Conservation (phyloP, 208 protist genomes). For the Crithidia thermophila region DNA sequence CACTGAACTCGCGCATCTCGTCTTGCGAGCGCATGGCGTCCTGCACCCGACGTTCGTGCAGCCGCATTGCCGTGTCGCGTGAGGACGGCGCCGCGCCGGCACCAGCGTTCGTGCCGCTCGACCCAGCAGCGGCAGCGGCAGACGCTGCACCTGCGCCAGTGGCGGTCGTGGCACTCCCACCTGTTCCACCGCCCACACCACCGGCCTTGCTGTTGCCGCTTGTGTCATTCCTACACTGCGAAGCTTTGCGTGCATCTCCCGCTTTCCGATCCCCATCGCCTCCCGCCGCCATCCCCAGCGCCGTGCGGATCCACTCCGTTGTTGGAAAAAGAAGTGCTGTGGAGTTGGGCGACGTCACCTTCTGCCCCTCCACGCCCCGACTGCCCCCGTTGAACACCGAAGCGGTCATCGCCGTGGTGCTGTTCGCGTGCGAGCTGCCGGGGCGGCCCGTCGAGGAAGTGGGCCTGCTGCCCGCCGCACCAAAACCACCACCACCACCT, state of each 20-base stretch:
- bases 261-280: not conserved
- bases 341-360: not conserved
- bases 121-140: not conserved
- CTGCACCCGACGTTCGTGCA: constrained; percentile 42
- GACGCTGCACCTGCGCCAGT: not conserved
- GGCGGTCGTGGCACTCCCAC: too few species aligned
- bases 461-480: not conserved
- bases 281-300: not conserved
- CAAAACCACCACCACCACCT: not conserved
- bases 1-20: constrained; percentile 47
- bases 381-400: not conserved
- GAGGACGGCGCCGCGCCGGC: not conserved
- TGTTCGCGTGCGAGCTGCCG: not conserved
- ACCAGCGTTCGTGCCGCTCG: too few species aligned
- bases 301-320: constrained; percentile 4
- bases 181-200: too few species aligned
- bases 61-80: constrained; percentile 23
- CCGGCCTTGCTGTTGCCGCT: too few species aligned
- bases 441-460: not conserved
- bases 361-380: too few species aligned
- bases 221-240: too few species aligned
- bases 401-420: not conserved
- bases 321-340: constrained; percentile 11
- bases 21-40: constrained; percentile 39
- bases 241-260: too few species aligned